Conservation (phyloP, 495 filamentous ascomycete genomes). For the Penicillium lagena region DNA sequence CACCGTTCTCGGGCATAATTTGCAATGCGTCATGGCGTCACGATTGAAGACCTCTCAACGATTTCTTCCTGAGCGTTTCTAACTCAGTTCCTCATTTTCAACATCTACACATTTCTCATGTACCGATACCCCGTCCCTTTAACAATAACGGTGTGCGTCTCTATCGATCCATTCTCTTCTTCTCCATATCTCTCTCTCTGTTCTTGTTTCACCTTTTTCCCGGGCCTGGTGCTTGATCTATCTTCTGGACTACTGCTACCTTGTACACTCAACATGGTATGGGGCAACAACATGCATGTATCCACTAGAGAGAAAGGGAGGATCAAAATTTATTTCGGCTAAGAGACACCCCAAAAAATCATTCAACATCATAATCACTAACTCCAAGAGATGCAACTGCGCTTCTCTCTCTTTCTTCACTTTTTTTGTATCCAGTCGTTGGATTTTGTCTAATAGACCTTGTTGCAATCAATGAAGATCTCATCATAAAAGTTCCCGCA, state of each 20-base stretch:
- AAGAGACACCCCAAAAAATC: too few relatives aligned
- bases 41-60: conserved; percentile 46
- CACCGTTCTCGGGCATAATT: conserved; percentile 15
- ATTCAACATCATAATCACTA: too few relatives aligned
- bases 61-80: conserved; percentile 41
- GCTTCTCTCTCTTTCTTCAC: too few relatives aligned
- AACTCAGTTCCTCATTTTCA: conserved; percentile 28
- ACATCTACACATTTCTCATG: conserved; percentile 26
- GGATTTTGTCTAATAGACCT: too few relatives aligned
- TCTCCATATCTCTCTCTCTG: conserved; percentile 20
- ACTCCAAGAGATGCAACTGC: too few relatives aligned
- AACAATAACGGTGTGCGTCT: conserved; percentile 20
- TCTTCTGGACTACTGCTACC: not conserved
- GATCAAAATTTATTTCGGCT: too few relatives aligned
- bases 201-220: conserved; percentile 10
- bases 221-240: conserved; percentile 12
- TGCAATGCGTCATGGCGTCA: conserved; percentile 42
- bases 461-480: too few relatives aligned
- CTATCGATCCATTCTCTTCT: conserved; percentile 25
- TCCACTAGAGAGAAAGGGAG: too few relatives aligned
- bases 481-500: too few relatives aligned
- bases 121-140: conserved; percentile 33
- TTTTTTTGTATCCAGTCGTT: too few relatives aligned
- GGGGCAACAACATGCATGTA: too few relatives aligned
- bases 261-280: too few relatives aligned